Evolutionary conservation across 2,329 filamentous ascomycete species (phyloP), one percentile per base, ranked within the genome.

Genomic region (Claviceps spartinae): DNA sequence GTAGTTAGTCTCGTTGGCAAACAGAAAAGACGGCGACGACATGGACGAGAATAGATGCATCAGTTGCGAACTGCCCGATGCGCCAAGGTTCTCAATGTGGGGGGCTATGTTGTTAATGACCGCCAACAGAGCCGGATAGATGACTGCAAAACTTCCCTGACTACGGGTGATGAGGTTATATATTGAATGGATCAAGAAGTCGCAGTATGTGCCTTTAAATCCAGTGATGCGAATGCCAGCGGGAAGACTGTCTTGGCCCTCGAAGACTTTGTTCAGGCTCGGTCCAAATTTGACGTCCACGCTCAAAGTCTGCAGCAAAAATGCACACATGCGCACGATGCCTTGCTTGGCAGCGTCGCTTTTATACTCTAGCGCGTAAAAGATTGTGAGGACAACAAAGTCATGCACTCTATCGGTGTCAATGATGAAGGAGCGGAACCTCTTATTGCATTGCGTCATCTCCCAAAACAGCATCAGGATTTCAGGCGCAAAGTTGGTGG

Each of bases 401-500:
- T 98, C 93, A 62, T 96, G 88, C 0, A 87, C 88, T 51, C 91
- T 78, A 63, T 93, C 88, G 0, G 93, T 97, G 60, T 98, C 93
- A 56, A 97, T 91, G 61, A 98, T 93, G 67, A 96, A 98, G 1
- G 89, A 88, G 36, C 93, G 79, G 70, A 98, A 98, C 54, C 91
- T 80, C 69, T 95, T 97, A 70, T 98, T 98, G 76, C 91, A 96
- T 67, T 98, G 93, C 4, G 93, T 81, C 40, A 88, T 82, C 71
- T 98, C 93, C 93, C 93, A 98, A 64, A 97, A 96, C 2, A 98
- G 76, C 78, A 96, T 93, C 52, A 97, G 83, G 72, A 94, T 94
- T 68, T 98, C 93, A 1, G 93, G 90, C 0, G 90, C 88, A 76
- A 91, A 95, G 62, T 87, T 88, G 50, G 88, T 74, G 0, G 85